These are phyloP conservation scores for Phaeosphaeriaceae sp. DNA, from an alignment of 2,329 filamentous ascomycete genomes.

Conservation along the genomic window DNA sequence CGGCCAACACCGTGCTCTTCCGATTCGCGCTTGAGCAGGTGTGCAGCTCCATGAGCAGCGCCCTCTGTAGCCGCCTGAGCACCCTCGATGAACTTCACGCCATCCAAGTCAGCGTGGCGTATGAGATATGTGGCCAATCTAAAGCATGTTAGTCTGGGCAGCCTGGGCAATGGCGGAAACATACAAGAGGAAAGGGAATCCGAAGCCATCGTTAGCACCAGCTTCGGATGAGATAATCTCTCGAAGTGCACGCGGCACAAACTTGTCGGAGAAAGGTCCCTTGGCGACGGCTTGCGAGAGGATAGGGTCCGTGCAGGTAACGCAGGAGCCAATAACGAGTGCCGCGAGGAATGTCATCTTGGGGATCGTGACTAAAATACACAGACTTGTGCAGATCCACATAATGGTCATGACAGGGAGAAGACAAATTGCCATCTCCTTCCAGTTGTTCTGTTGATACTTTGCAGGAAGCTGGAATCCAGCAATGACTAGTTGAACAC, in stretches of 20 bases:
- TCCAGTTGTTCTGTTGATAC: conserved; percentile 60
- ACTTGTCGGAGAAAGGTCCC: conserved; percentile 69
- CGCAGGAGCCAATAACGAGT: conserved; percentile 67
- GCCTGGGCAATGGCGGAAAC: background rate
- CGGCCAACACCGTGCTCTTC: conserved; percentile 56
- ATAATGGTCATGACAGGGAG: conserved; percentile 69
- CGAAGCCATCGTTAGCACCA: conserved; percentile 69
- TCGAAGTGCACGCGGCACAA: conserved; percentile 63
- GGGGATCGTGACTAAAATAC: conserved; percentile 63
- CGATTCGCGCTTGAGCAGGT: conserved; percentile 25
- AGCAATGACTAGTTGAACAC: conserved; percentile 68
- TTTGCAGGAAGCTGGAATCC: conserved; percentile 68
- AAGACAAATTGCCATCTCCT: conserved; percentile 63
- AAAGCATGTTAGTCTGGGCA: background rate
- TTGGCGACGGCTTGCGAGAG: conserved; percentile 70
- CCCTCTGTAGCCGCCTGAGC: background rate
- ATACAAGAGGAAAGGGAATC: conserved; percentile 64
- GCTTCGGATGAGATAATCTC: conserved; percentile 70
- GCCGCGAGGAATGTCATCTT: conserved; percentile 59
- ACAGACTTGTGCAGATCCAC: conserved; percentile 67
- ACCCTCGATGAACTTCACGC: conserved; percentile 29
- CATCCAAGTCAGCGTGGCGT: conserved; percentile 57
- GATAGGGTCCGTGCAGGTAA: conserved; percentile 70
- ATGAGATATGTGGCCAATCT: conserved; percentile 64
- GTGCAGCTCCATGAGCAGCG: background rate